Evolutionary conservation across 176 grass and related monocot species (phyloP).

Genomic region (Guadua angustifolia): DNA sequence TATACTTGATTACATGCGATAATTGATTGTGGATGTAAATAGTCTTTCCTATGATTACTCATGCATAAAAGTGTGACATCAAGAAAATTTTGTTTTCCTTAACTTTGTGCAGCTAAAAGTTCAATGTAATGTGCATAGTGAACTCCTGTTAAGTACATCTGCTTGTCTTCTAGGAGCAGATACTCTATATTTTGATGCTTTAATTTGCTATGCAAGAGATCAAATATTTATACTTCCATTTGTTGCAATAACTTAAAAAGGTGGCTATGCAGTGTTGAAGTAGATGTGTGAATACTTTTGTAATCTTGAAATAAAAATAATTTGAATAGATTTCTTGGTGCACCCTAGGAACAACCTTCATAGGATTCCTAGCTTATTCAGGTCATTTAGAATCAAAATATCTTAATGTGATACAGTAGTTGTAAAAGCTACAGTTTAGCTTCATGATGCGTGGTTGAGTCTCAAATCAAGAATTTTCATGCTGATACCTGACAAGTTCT

Average conservation of each 20-base stretch:
- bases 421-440: conserved; percentile 1
- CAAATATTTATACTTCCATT: not conserved
- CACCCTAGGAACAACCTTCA: not conserved
- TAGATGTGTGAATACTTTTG: not conserved
- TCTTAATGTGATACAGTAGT: not conserved
- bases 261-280: not conserved
- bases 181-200: not conserved
- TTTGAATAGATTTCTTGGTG: not conserved
- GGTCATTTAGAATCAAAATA: not conserved
- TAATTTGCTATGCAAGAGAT: not conserved
- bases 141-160: conserved; percentile 25
- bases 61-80: not conserved
- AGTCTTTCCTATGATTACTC: not conserved
- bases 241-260: conserved; percentile 12
- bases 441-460: conserved; percentile 3
- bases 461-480: not conserved
- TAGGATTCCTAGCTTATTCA: not conserved
- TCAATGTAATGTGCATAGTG: conserved; percentile 1
- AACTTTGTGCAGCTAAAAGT: not conserved
- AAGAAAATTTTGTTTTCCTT: not conserved
- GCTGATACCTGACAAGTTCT: not conserved
- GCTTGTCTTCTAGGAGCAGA: not conserved
- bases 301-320: not conserved
- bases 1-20: conserved; percentile 15
- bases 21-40: not conserved